phyloP scores from a whole-genome alignment of 805 yeast genomes.

The Sugiyamaella americana region DNA sequence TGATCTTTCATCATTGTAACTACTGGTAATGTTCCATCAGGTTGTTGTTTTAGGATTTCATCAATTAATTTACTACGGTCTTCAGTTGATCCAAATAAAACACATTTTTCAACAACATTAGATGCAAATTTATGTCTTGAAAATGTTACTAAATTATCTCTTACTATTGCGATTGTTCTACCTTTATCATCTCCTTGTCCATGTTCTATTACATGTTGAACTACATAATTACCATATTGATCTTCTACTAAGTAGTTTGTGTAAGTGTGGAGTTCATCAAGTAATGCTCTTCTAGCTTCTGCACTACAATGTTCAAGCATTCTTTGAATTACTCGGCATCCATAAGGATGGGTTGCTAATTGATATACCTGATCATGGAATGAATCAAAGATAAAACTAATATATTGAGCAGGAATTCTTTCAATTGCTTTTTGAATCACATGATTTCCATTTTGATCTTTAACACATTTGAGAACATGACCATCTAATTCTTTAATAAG shows the following conservation, averaged over 20 bases:
- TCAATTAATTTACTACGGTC: conserved; percentile 61
- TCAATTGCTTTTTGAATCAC: conserved; percentile 95
- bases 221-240: conserved; percentile 96
- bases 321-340: conserved; percentile 94
- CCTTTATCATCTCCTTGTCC: conserved; percentile 57
- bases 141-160: conserved; percentile 65
- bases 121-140: conserved; percentile 98
- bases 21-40: conserved; percentile 42
- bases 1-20: conserved; percentile 96
- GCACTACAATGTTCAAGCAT: conserved; percentile 69
- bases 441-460: conserved; percentile 97
- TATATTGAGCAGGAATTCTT: conserved; percentile 61
- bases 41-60: conserved; percentile 41
- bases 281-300: conserved; percentile 59
- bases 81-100: conserved; percentile 57
- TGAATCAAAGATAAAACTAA: conserved; percentile 67
- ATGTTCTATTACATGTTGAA: conserved; percentile 87
- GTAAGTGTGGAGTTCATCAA: conserved; percentile 65
- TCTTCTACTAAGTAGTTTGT: conserved; percentile 79
- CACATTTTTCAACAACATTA: conserved; percentile 93
- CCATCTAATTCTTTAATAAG: conserved; percentile 66
- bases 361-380: conserved; percentile 62
- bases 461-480: conserved; percentile 61
- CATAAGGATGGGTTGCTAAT: conserved; percentile 91
- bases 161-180: conserved; percentile 59